phyloP scores from a whole-genome alignment of 2,329 filamentous ascomycete species.

The Phaeosphaeria sp. region DNA sequence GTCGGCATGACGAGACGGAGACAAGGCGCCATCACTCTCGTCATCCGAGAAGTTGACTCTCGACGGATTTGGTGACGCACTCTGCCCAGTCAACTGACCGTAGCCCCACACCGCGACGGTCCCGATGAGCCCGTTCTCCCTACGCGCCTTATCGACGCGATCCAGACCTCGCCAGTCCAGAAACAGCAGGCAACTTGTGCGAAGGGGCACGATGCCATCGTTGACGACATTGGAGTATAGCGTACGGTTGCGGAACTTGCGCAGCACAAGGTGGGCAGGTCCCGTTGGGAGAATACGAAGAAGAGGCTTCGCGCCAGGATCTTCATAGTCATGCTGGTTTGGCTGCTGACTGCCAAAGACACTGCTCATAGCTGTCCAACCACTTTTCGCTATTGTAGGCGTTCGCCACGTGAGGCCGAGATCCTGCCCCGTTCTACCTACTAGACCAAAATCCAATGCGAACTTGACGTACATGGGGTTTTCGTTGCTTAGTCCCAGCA shows the following conservation, averaged over 20 bases:
- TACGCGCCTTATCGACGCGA: constrained; percentile 89
- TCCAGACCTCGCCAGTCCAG: constrained; percentile 95
- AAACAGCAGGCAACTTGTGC: constrained; percentile 95
- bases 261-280: constrained; percentile 84
- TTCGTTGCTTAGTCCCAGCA: constrained; percentile 92
- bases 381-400: constrained; percentile 81
- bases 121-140: constrained; percentile 90
- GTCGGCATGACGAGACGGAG: constrained; percentile 42
- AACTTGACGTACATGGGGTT: constrained; percentile 98
- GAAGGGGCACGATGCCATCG: constrained; percentile 92
- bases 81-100: constrained; percentile 82
- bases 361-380: constrained; percentile 86
- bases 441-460: constrained; percentile 91
- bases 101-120: constrained; percentile 94
- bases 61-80: constrained; percentile 65
- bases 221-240: constrained; percentile 98
- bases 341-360: constrained; percentile 71
- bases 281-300: constrained; percentile 89
- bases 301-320: constrained; percentile 86
- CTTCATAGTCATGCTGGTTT: constrained; percentile 62
- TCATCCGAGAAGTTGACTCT: constrained; percentile 36
- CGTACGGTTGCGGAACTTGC: constrained; percentile 88
- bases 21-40: constrained; percentile 33
- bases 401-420: constrained; percentile 93
- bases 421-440: constrained; percentile 95